Percentiles rank a stretch among this genome's conserved stretches.
Conservation (phyloP, 2,329 filamentous ascomycete genomes). For the Trichoderma cornu-damae region DNA sequence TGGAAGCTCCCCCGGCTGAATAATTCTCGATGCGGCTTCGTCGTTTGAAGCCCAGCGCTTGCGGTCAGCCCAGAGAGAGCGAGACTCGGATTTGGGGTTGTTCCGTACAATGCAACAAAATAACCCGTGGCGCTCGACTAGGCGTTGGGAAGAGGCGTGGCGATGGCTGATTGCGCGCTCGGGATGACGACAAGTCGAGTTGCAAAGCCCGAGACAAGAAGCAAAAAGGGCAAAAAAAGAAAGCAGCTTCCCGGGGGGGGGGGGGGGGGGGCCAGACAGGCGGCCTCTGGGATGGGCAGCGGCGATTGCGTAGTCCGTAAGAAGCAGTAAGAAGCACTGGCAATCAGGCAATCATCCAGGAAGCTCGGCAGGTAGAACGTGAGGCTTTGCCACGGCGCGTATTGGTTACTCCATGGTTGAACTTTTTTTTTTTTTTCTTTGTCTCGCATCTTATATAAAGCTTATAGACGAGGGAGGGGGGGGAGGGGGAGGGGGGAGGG, state of each 20-base stretch:
- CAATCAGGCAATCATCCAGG: not conserved
- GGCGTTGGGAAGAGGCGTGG: slow-evolving; percentile 2
- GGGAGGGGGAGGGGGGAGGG: not conserved
- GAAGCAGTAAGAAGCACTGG: not conserved
- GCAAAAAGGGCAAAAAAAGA: too few relatives aligned
- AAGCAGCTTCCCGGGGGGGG: slow-evolving; percentile 4
- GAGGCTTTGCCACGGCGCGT: not conserved
- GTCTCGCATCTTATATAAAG: not conserved
- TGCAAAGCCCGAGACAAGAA: not conserved
- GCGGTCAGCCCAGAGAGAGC: not conserved
- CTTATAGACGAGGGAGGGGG: slow-evolving; percentile 7
- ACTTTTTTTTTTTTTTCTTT: too few relatives aligned
- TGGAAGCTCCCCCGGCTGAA: not conserved
- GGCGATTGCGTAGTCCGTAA: slow-evolving; percentile 2
- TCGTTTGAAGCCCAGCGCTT: not conserved
- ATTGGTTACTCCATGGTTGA: not conserved
- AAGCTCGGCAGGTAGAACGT: not conserved
- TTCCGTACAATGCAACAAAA: not conserved
- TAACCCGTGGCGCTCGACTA: slow-evolving; percentile 3
- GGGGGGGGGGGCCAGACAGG: not conserved
- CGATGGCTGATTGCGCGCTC: slow-evolving; percentile 6
- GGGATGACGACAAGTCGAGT: slow-evolving; percentile 17
- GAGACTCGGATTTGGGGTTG: not conserved
- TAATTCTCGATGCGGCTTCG: not conserved
- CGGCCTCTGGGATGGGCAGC: not conserved